A percentile compares a stretch with the other conserved stretches of the same genome.
Evolutionary conservation across 2,329 filamentous ascomycete genomes (phyloP).

Genomic region (Sphaerostilbella broomeana): DNA sequence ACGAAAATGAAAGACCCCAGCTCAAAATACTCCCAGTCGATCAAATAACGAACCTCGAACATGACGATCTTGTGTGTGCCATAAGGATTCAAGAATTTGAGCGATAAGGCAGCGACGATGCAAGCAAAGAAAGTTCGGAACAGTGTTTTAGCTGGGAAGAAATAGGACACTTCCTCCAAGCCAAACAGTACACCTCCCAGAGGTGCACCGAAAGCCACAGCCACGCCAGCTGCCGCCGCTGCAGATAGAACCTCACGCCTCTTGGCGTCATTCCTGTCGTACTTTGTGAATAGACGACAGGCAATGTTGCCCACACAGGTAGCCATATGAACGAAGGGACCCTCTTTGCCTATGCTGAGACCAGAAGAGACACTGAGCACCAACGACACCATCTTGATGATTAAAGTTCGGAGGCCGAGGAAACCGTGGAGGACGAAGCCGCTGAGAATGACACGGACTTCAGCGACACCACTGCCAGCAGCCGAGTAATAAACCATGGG

Average conservation of each 20-base stretch:
- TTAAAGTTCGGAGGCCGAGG: conserved; percentile 76
- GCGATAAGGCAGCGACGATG: conserved; percentile 80
- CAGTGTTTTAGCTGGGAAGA: conserved; percentile 94
- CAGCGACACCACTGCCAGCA: conserved; percentile 90
- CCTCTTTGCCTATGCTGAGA: conserved; percentile 87
- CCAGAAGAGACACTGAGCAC: conserved; percentile 88
- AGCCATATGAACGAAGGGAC: conserved; percentile 95
- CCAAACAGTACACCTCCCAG: conserved; percentile 84
- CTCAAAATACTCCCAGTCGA: conserved; percentile 93
- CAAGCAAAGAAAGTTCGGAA: conserved; percentile 98
- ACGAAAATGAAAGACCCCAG: conserved; percentile 78
- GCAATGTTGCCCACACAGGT: conserved; percentile 93
- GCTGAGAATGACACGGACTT: conserved; percentile 96
- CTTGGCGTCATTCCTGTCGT: conserved; percentile 90
- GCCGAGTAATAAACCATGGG: conserved; percentile 95
- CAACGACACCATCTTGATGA: conserved; percentile 77
- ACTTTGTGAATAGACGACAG: conserved; percentile 90
- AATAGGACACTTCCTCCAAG: conserved; percentile 92
- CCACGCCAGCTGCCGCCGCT: conserved; percentile 83
- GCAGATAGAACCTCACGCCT: conserved; percentile 89
- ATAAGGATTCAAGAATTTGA: conserved; percentile 95
- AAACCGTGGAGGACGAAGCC: conserved; percentile 97
- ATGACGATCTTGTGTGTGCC: conserved; percentile 94
- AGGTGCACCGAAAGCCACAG: conserved; percentile 89
- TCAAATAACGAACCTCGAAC: conserved; percentile 85